A percentile compares a stretch with the other conserved stretches of the same genome.
These are phyloP conservation scores for Zychaea mexicana DNA, from an alignment of 371 early-diverging fungal genomes.

Conservation along the genomic window DNA sequence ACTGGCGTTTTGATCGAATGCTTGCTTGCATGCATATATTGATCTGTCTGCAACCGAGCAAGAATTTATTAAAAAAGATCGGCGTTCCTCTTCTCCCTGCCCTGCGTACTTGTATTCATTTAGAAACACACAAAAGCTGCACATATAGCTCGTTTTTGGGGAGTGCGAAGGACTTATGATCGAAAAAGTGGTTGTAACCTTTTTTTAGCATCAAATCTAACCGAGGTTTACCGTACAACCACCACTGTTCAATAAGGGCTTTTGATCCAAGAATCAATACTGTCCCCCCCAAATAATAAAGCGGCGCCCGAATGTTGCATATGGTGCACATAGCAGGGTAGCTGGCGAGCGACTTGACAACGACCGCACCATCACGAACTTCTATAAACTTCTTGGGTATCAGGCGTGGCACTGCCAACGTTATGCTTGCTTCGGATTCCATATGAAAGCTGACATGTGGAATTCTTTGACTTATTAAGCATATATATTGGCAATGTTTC, in stretches of 20 bases:
- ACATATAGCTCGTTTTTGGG: background rate
- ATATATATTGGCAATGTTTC: background rate
- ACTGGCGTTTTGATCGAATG: no score
- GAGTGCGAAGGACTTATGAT: background rate
- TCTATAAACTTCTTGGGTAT: background rate
- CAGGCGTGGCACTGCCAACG: no score
- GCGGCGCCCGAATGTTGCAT: background rate
- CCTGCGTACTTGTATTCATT: no score
- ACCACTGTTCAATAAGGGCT: background rate
- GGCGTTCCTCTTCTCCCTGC: no score
- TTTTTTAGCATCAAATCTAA: slow-evolving; percentile 1
- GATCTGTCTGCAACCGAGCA: no score
- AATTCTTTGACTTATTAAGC: background rate
- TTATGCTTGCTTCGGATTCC: background rate
- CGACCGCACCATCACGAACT: background rate
- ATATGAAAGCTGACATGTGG: slow-evolving; percentile 6
- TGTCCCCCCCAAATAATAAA: background rate
- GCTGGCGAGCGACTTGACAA: no score
- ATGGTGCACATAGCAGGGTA: no score
- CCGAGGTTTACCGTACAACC: background rate
- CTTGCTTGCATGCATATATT: no score
- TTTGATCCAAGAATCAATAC: background rate
- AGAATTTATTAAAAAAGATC: no score
- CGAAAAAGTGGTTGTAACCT: background rate
- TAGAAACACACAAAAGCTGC: no score